A percentile compares a stretch with the other conserved stretches of the same genome.
These are phyloP conservation scores for Liquidambar formosana DNA, from an alignment of 164 flowering plant species.

Conservation along the genomic window DNA sequence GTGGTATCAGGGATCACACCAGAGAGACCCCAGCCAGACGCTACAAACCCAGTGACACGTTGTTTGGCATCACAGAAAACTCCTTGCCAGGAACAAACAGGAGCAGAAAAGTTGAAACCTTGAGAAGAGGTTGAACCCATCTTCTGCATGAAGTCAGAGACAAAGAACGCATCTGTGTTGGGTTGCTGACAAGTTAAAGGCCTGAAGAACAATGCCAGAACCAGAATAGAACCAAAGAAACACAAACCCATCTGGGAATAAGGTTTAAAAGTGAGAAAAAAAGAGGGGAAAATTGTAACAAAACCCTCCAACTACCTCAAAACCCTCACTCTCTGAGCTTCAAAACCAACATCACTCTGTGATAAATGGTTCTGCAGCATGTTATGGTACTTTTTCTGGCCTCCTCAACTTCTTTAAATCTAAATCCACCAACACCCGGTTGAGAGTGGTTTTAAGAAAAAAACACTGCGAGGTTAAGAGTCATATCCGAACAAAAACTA, in stretches of 20 bases:
- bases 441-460: conserved; percentile 13
- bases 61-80: conserved; percentile 57
- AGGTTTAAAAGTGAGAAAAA: conserved; percentile 7
- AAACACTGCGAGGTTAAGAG: conserved; percentile 3
- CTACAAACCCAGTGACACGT: conserved; percentile 40
- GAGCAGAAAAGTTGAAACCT: conserved; percentile 40
- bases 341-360: conserved; percentile 3
- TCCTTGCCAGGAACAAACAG: conserved; percentile 72
- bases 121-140: conserved; percentile 51
- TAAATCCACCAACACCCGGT: conserved; percentile 6
- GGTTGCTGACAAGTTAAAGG: conserved; percentile 56
- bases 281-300: conserved; percentile 6
- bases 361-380: background rate
- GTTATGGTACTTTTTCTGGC: background rate
- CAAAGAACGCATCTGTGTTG: conserved; percentile 75
- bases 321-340: conserved; percentile 2
- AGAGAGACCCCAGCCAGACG: conserved; percentile 63
- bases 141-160: conserved; percentile 61
- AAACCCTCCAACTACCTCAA: conserved; percentile 7
- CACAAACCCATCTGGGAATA: conserved; percentile 47
- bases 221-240: conserved; percentile 32
- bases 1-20: conserved; percentile 82
- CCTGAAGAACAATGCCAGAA: conserved; percentile 44
- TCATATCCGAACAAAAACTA: background rate
- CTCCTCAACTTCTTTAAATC: conserved; percentile 10